A percentile compares a stretch with the other conserved stretches of the same genome.
phyloP scores from a whole-genome alignment of 1,139 yeast genomes.

The Meyerozyma elateridarum region DNA sequence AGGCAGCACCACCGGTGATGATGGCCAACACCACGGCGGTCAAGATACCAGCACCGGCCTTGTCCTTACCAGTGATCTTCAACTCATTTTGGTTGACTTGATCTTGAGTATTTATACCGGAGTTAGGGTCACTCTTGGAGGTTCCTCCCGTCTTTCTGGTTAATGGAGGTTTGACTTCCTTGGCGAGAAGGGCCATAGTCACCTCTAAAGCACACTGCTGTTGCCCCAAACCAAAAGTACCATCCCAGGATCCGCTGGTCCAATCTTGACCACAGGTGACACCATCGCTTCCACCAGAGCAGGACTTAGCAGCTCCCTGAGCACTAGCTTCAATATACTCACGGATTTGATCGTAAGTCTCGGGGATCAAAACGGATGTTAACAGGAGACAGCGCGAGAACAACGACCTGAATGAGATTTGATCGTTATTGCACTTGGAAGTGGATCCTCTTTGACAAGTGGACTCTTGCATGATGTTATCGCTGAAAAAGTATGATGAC shows the following conservation, averaged over 20 bases:
- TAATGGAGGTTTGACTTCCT: conserved; percentile 52
- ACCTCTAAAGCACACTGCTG: conserved; percentile 86
- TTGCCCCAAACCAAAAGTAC: conserved; percentile 83
- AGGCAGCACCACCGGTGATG: conserved; percentile 60
- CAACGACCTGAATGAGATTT: conserved; percentile 83
- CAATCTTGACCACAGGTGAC: conserved; percentile 88
- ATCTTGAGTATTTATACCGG: conserved; percentile 41
- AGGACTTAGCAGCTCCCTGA: conserved; percentile 71
- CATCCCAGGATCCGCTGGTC: conserved; percentile 70
- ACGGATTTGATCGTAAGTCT: conserved; percentile 46
- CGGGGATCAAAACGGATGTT: conserved; percentile 70
- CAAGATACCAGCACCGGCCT: conserved; percentile 85
- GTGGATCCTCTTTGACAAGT: conserved; percentile 62
- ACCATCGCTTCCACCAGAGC: conserved; percentile 84
- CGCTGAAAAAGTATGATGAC: conserved; percentile 55
- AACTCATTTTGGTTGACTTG: conserved; percentile 38
- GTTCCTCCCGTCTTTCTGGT: conserved; percentile 59
- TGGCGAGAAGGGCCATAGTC: conserved; percentile 58
- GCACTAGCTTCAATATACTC: conserved; percentile 59
- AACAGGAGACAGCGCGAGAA: conserved; percentile 71
- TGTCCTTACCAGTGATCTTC: conserved; percentile 55
- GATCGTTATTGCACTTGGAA: conserved; percentile 75
- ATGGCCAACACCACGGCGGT: conserved; percentile 71
- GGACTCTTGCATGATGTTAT: conserved; percentile 64
- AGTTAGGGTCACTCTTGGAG: conserved; percentile 54